Conservation (phyloP, 2,329 filamentous ascomycete species). For the Penicillium sumatraense region DNA sequence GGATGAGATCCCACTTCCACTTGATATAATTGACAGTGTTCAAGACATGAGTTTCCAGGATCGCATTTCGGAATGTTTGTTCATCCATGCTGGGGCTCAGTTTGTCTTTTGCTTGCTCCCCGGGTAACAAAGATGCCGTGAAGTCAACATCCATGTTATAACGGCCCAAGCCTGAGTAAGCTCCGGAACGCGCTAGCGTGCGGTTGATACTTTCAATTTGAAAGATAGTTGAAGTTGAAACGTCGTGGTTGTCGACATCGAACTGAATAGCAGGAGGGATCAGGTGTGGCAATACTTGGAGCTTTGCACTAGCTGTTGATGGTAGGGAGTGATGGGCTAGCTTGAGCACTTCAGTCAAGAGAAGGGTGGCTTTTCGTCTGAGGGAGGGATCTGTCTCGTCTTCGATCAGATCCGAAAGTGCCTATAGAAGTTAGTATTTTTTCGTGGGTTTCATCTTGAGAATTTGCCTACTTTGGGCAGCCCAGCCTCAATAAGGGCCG, state of each 20-base stretch:
- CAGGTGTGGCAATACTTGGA: constrained; percentile 87
- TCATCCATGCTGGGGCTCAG: constrained; percentile 67
- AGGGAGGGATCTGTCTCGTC: constrained; percentile 58
- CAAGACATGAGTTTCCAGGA: constrained; percentile 78
- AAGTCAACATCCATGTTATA: constrained; percentile 52
- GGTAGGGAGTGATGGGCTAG: constrained; percentile 86
- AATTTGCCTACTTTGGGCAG: constrained; percentile 58
- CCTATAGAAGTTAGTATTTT: constrained; percentile 36
- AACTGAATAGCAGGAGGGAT: constrained; percentile 78
- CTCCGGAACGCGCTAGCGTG: constrained; percentile 80
- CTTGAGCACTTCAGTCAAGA: constrained; percentile 90
- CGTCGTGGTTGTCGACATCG: constrained; percentile 71
- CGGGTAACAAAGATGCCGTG: constrained; percentile 45
- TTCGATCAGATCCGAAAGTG: constrained; percentile 55
- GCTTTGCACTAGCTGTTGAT: constrained; percentile 75
- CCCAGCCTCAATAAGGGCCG: constrained; percentile 81
- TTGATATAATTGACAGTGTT: constrained; percentile 89
- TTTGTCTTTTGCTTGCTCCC: constrained; percentile 56
- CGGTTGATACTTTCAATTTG: constrained; percentile 97
- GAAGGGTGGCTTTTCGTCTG: constrained; percentile 84
- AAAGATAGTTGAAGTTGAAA: constrained; percentile 89
- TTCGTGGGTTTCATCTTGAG: neutral
- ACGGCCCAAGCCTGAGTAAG: constrained; percentile 45
- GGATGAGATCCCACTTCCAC: constrained; percentile 96
- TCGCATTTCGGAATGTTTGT: constrained; percentile 63